Evolutionary conservation across 2,329 filamentous ascomycete genomes (phyloP).

Genomic region (Teratosphaeriaceae sp.): DNA sequence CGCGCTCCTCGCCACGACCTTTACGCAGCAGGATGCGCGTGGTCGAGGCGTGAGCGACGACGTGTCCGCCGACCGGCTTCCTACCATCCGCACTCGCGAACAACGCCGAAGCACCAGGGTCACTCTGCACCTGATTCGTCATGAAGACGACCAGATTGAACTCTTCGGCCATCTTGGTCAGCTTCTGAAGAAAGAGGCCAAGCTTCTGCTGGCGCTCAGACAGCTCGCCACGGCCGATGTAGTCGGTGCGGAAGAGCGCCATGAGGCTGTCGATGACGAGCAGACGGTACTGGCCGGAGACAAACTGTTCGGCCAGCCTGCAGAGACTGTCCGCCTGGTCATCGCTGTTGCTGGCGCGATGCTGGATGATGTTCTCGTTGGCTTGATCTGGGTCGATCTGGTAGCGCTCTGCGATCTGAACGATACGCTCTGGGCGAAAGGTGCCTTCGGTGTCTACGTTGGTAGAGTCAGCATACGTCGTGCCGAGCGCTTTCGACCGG

Average conservation of each 20-base stretch:
- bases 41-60: constrained; percentile 62
- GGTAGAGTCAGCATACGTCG: background rate
- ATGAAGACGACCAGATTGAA: constrained; percentile 61
- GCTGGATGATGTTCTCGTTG: constrained; percentile 62
- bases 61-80: constrained; percentile 61
- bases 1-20: constrained; percentile 61
- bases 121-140: constrained; percentile 67
- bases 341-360: constrained; percentile 59
- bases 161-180: constrained; percentile 62
- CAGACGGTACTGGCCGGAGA: constrained; percentile 57
- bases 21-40: constrained; percentile 61
- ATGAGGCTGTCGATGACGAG: constrained; percentile 65
- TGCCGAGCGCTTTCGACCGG: background rate
- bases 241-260: constrained; percentile 63
- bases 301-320: constrained; percentile 54
- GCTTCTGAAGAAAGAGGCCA: constrained; percentile 56
- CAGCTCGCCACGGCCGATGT: constrained; percentile 59
- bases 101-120: constrained; percentile 60
- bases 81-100: constrained; percentile 62
- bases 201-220: constrained; percentile 63
- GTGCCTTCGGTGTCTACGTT: constrained; percentile 52
- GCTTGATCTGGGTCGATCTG: constrained; percentile 52
- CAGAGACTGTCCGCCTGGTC: constrained; percentile 59
- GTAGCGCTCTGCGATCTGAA: constrained; percentile 61
- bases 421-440: constrained; percentile 60